Base-by-base conservation (phyloP, 2,329 filamentous ascomycete genomes). In the Clarireedia monteithiana region DNA sequence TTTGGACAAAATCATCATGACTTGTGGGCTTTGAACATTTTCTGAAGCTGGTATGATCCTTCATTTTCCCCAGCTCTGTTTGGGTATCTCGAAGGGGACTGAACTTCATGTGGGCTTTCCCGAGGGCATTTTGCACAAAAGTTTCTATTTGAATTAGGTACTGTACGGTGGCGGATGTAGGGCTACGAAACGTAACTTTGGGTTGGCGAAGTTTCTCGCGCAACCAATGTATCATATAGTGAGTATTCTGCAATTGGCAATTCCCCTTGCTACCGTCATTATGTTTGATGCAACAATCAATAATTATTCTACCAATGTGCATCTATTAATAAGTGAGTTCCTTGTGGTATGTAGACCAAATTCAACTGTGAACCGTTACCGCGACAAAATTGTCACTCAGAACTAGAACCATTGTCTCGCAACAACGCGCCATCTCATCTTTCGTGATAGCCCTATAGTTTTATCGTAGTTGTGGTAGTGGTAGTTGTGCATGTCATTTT, bases 11-110 rank as follows among this genome's bases (percentile, higher is more conserved):
- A 53, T 60, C 52, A 57, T 59, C 50, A 59, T 56, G 55, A 55
- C 53, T 59, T 24, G 64, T 66, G 64, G 67, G 67, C 65, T 68
- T 65, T 65, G 63, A 63, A 65, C 64, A 67, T 62, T 61, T 51
- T 60, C 61, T 56, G 64, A 68, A 64, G 58, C 64, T 63, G 63
- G 64, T 52, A 68, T 66, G 67, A 68, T 68, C 50, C 66, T 66
- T 62, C 61, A 20, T 67, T 63, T 63, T 66, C 55, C 59, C 57
- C 39, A 42, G 17, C 15, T 55, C 53, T 47, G 56, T 50, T 53
- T 30, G 49, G 58, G 50, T 61, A 64, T 66, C 58, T 65, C 60
- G 64, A 53, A 57, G 66, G 58, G 64, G 67, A 69, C 66, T 60
- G 61, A 65, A 60, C 63, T 68, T 68, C 61, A 63, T 66, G 66